Percentiles rank a stretch among this genome's conserved stretches.
These are phyloP conservation scores for Ceratocystis diversiconidia DNA, from an alignment of 2,329 filamentous ascomycete species.

Conservation along the genomic window DNA sequence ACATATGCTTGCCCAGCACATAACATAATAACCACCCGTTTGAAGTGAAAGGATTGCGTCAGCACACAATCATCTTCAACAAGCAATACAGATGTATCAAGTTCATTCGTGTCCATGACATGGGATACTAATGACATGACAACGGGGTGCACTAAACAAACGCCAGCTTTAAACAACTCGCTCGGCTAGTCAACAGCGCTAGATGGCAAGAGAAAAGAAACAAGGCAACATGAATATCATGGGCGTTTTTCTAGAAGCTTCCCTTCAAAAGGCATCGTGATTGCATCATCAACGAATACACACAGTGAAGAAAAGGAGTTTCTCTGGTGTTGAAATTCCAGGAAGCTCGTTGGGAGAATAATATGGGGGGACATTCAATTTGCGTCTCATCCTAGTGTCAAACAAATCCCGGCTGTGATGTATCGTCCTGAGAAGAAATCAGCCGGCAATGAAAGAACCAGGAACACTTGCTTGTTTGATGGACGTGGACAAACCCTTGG, in stretches of 20 bases:
- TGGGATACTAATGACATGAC: not conserved
- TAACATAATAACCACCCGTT: constrained; percentile 4
- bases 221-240: constrained; percentile 3
- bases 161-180: constrained; percentile 4
- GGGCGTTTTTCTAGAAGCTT: constrained; percentile 11
- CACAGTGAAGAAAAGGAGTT: not conserved
- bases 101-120: not conserved
- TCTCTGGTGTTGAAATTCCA: not conserved
- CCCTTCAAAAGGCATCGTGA: not conserved
- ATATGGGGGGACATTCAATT: constrained; percentile 8
- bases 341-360: not conserved
- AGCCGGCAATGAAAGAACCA: constrained; percentile 14
- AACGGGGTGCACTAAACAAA: not conserved
- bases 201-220: not conserved
- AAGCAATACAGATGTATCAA: constrained; percentile 3
- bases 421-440: constrained; percentile 3
- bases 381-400: constrained; percentile 17
- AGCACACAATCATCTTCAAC: constrained; percentile 9
- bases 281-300: not conserved
- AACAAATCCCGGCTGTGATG: constrained; percentile 12
- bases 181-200: not conserved
- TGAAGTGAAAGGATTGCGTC: not conserved
- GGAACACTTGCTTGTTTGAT: constrained; percentile 12
- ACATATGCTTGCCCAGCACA: not conserved
- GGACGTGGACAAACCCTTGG: constrained; percentile 12